Evolutionary conservation across 2,329 filamentous ascomycete species (phyloP).

Genomic region (Fusarium praegraminearum): DNA sequence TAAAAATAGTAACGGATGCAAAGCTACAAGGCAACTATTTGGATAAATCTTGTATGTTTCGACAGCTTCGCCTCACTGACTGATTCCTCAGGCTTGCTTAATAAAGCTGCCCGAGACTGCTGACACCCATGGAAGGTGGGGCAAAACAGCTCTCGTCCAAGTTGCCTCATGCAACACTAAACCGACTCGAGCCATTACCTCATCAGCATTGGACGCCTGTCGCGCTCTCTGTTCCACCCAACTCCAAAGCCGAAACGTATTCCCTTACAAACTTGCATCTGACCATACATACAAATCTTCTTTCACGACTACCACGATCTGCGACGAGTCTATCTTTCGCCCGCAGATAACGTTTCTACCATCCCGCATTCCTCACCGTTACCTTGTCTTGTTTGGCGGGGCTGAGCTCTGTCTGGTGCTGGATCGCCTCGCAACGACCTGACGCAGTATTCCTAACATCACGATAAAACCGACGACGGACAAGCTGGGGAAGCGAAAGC

Average conservation of each 20-base stretch:
- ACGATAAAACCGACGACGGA: slow-evolving; percentile 50
- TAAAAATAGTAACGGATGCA: no score
- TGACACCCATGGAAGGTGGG: slow-evolving; percentile 10
- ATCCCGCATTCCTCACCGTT: slow-evolving; percentile 24
- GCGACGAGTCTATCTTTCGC: slow-evolving; percentile 29
- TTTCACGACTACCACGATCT: slow-evolving; percentile 24
- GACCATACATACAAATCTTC: slow-evolving; percentile 20
- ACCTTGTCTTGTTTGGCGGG: slow-evolving; percentile 48
- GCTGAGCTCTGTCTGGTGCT: slow-evolving; percentile 56
- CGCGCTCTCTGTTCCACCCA: slow-evolving; percentile 30
- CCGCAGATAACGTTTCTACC: slow-evolving; percentile 16
- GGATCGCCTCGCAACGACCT: slow-evolving; percentile 45
- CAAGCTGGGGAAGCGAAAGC: slow-evolving; percentile 76
- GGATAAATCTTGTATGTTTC: not conserved
- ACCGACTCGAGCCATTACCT: slow-evolving; percentile 45
- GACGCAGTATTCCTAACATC: slow-evolving; percentile 52
- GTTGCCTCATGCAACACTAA: slow-evolving; percentile 38
- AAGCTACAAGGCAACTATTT: not conserved
- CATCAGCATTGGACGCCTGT: slow-evolving; percentile 42
- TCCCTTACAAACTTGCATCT: slow-evolving; percentile 32
- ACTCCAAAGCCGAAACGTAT: slow-evolving; percentile 27
- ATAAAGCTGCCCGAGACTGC: slow-evolving; percentile 29
- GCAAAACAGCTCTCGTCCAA: slow-evolving; percentile 28
- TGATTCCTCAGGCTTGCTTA: slow-evolving; percentile 26
- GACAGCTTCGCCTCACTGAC: not conserved